Conservation (phyloP, 192 early-diverging fungal genomes). For the Nowakowskiella sp. region DNA sequence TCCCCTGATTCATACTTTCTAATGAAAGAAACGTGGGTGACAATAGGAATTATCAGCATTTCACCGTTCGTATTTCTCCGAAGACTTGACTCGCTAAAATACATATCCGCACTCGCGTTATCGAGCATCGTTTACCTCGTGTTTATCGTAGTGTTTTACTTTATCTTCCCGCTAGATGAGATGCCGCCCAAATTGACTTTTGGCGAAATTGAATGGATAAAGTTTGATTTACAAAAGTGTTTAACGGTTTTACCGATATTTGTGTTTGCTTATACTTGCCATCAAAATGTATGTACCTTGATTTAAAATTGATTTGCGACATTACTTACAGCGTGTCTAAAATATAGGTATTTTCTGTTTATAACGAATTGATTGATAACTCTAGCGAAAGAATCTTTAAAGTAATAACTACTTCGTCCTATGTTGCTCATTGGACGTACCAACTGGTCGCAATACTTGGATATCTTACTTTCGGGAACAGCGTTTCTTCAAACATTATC, state of each 20-base stretch:
- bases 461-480: constrained; percentile 79
- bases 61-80: constrained; percentile 73
- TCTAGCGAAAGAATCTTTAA: constrained; percentile 53
- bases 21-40: constrained; percentile 70
- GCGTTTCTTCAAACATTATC: constrained; percentile 77
- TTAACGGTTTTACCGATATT: constrained; percentile 83
- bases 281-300: constrained; percentile 77
- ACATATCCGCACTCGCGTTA: constrained; percentile 83
- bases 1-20: constrained; percentile 17
- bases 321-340: not conserved
- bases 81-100: constrained; percentile 79
- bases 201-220: constrained; percentile 36
- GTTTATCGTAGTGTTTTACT: constrained; percentile 74
- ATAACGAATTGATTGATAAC: constrained; percentile 92
- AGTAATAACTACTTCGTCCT: constrained; percentile 69
- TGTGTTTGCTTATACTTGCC: constrained; percentile 98
- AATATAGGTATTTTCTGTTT: constrained; percentile 81
- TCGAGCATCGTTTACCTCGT: constrained; percentile 78
- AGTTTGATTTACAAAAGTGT: constrained; percentile 50
- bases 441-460: constrained; percentile 80
- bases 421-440: constrained; percentile 68
- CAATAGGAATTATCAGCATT: constrained; percentile 61
- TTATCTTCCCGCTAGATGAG: constrained; percentile 15
- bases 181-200: constrained; percentile 27
- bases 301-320: not conserved